Evolutionary conservation across 179 eudicot species (phyloP).

Genomic region (Camellia oleifera): DNA sequence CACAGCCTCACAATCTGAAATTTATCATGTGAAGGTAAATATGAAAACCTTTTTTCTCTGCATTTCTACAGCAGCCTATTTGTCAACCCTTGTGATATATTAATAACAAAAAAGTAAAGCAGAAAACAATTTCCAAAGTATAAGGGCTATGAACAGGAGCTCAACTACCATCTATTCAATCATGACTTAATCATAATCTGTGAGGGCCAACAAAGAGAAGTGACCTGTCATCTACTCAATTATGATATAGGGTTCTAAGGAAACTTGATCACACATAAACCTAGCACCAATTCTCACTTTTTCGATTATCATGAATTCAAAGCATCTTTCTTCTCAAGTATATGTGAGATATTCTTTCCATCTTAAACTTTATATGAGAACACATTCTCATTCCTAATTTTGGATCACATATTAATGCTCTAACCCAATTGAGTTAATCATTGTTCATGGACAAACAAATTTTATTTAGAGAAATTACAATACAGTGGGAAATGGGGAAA

Average conservation of each 20-base stretch:
- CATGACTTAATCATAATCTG: background rate
- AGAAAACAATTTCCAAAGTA: background rate
- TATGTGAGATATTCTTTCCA: background rate
- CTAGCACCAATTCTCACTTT: background rate
- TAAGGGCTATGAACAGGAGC: background rate
- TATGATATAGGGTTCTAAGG: background rate
- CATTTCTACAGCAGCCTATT: too few relatives aligned
- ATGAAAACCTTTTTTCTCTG: too few relatives aligned
- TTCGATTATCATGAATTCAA: background rate
- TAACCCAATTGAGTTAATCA: too few relatives aligned
- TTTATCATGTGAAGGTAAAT: too few relatives aligned
- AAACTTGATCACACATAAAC: background rate
- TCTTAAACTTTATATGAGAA: background rate
- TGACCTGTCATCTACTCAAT: background rate
- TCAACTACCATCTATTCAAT: background rate
- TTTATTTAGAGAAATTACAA: too few relatives aligned
- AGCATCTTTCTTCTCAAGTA: background rate
- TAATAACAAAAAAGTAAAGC: background rate
- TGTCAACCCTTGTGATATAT: too few relatives aligned
- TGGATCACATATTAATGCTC: background rate
- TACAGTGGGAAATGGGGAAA: too few relatives aligned
- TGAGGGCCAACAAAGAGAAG: background rate
- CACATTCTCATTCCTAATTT: background rate
- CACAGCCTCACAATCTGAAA: too few relatives aligned
- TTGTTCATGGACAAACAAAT: too few relatives aligned